A percentile compares a stretch with the other conserved stretches of the same genome.
phyloP scores from a whole-genome alignment of 2,329 filamentous ascomycete species.

The Aureobasidium sp. region DNA sequence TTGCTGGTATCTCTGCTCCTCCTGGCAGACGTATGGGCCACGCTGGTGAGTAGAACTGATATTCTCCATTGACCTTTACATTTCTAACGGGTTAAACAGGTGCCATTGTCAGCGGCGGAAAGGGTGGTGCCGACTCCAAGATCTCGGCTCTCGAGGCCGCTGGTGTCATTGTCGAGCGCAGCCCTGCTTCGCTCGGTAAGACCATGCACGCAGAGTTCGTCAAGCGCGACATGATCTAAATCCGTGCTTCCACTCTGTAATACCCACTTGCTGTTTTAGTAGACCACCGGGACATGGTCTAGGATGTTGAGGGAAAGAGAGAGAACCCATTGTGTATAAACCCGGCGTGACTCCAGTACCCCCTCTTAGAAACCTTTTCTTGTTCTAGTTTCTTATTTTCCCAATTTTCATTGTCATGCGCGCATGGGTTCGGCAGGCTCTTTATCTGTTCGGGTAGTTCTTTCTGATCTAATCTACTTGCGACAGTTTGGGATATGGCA shows the following conservation, averaged over 20 bases:
- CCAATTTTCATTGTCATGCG: conserved; percentile 8
- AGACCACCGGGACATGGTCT: conserved; percentile 3
- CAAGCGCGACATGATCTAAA: conserved; percentile 86
- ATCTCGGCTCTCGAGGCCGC: conserved; percentile 88
- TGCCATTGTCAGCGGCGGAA: conserved; percentile 94
- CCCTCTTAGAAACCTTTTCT: conserved; percentile 2
- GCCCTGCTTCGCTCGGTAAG: conserved; percentile 86
- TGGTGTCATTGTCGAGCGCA: conserved; percentile 93
- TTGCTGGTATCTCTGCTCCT: conserved; percentile 94
- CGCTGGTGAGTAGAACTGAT: conserved; percentile 54
- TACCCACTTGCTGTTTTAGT: conserved; percentile 11
- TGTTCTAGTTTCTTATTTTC: conserved; percentile 7
- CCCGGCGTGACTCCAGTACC: conserved; percentile 4
- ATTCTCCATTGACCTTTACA: not conserved
- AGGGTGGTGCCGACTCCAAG: conserved; percentile 97
- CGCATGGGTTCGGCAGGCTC: conserved; percentile 10
- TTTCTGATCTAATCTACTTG: conserved; percentile 12
- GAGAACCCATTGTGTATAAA: conserved; percentile 14
- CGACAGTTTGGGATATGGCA: conserved; percentile 1
- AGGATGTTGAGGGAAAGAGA: not conserved
- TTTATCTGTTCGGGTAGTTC: conserved; percentile 1
- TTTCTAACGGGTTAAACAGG: conserved; percentile 27
- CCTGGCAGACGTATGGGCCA: conserved; percentile 97
- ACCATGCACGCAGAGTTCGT: conserved; percentile 92
- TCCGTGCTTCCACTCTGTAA: conserved; percentile 2